A percentile compares a stretch with the other conserved stretches of the same genome.
Evolutionary conservation across 225 moss, liverwort and hornwort genomes (phyloP).

Genomic region (Ulota crispa): DNA sequence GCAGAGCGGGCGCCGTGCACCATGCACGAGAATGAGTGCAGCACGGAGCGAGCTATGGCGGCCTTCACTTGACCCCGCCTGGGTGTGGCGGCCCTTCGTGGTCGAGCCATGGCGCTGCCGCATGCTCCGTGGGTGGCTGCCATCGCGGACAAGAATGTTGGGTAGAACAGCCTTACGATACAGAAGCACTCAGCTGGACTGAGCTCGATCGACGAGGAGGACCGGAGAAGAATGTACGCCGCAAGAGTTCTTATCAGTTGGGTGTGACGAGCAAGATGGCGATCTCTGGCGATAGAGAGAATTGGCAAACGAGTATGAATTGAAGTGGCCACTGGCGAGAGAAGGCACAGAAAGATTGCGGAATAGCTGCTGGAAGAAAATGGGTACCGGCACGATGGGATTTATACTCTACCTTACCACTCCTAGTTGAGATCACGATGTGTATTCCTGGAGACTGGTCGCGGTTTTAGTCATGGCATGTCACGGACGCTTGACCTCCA

Average conservation of each 20-base stretch:
- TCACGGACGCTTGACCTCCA: background rate
- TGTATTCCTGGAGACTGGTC: background rate
- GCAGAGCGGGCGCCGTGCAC: conserved; percentile 30
- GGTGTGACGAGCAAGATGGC: background rate
- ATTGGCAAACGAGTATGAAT: background rate
- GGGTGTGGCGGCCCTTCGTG: conserved; percentile 17
- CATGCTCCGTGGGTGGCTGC: conserved; percentile 14
- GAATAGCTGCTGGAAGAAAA: background rate
- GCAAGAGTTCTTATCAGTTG: background rate
- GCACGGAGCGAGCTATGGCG: conserved; percentile 37
- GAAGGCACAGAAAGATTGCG: background rate
- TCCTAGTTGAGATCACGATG: background rate
- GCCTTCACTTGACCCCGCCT: conserved; percentile 51
- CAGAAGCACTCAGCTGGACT: background rate
- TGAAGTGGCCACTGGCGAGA: background rate
- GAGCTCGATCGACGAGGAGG: background rate
- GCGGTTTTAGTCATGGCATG: background rate
- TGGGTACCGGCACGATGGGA: background rate
- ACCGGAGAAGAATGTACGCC: background rate
- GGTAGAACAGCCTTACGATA: too few relatives aligned
- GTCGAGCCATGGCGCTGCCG: conserved; percentile 7
- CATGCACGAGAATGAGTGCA: conserved; percentile 26
- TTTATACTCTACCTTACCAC: conserved; percentile 18
- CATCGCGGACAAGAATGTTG: background rate
- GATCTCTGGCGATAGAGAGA: background rate